These are phyloP conservation scores for Kregervanrija delftensis DNA, from an alignment of 805 yeast species.

Conservation along the genomic window DNA sequence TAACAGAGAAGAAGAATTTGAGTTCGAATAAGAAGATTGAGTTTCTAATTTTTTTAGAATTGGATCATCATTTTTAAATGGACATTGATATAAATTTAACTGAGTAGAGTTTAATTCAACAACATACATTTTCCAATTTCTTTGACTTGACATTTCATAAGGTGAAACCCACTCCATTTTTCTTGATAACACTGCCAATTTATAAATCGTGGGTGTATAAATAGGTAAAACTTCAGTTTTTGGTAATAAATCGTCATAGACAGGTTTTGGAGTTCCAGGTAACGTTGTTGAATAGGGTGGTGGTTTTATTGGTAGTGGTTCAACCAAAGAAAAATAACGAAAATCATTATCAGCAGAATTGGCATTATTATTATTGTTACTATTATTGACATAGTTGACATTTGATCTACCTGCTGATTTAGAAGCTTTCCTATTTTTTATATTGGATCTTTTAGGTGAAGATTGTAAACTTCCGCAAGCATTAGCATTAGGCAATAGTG, in stretches of 20 bases:
- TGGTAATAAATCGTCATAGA: slow-evolving; percentile 22
- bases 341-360: too few relatives aligned
- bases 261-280: slow-evolving; percentile 31
- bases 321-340: slow-evolving; percentile 21
- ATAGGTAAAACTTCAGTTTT: slow-evolving; percentile 47
- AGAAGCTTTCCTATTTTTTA: too few relatives aligned
- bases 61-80: slow-evolving; percentile 4
- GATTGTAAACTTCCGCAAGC: too few relatives aligned
- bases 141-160: slow-evolving; percentile 54
- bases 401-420: too few relatives aligned
- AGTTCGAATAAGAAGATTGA: slow-evolving; percentile 8
- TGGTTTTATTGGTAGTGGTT: slow-evolving; percentile 34
- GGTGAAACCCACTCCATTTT: slow-evolving; percentile 78
- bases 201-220: slow-evolving; percentile 60
- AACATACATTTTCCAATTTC: slow-evolving; percentile 66
- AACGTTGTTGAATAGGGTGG: slow-evolving; percentile 31
- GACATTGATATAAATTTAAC: slow-evolving; percentile 52
- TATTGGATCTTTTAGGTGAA: too few relatives aligned
- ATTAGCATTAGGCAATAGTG: too few relatives aligned
- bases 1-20: slow-evolving; percentile 9
- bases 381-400: too few relatives aligned
- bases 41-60: slow-evolving; percentile 6
- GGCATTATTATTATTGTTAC: too few relatives aligned
- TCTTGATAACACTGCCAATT: slow-evolving; percentile 49
- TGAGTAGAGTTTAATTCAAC: slow-evolving; percentile 85